Percentiles rank a stretch among this genome's conserved stretches.
Evolutionary conservation across 2,329 filamentous ascomycete species (phyloP).

Genomic region (Exophiala mesophila): DNA sequence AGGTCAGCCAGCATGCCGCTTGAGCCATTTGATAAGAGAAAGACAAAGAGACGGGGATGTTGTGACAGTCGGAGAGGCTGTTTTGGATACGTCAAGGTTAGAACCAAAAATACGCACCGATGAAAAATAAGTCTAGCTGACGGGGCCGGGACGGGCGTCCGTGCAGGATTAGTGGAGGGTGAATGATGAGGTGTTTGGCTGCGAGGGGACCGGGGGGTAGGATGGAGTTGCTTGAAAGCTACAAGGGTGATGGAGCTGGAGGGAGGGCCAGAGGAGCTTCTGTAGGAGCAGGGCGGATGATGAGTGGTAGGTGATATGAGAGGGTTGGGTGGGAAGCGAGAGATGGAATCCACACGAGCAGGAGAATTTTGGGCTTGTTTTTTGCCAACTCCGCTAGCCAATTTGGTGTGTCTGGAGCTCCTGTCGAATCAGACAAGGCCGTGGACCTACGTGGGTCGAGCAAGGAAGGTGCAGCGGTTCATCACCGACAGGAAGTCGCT

Average conservation of each 20-base stretch:
- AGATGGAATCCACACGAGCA: not conserved
- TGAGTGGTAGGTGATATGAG: not conserved
- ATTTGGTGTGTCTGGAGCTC: not conserved
- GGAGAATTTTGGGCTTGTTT: not conserved
- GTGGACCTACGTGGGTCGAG: not conserved
- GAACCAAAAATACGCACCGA: constrained; percentile 17
- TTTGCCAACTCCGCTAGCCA: not conserved
- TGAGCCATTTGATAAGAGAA: constrained; percentile 28
- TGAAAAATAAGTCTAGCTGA: constrained; percentile 9
- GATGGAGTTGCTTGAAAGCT: constrained; percentile 14
- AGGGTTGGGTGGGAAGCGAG: not conserved
- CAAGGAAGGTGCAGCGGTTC: not conserved
- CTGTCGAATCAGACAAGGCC: not conserved
- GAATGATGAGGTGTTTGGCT: constrained; percentile 10
- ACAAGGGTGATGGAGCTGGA: constrained; percentile 6
- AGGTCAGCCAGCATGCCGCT: constrained; percentile 27
- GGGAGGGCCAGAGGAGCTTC: not conserved
- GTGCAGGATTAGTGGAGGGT: constrained; percentile 11
- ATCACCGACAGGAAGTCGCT: not conserved
- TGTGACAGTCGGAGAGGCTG: constrained; percentile 14
- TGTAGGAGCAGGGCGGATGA: not conserved
- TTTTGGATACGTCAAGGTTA: constrained; percentile 5
- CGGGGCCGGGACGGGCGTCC: constrained; percentile 6
- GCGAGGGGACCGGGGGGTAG: constrained; percentile 7
- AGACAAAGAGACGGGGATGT: constrained; percentile 6